Evolutionary conservation across 2,329 filamentous ascomycete species (phyloP), one percentile per base, ranked within the genome.

Genomic region (Coniochaeta prunicola): DNA sequence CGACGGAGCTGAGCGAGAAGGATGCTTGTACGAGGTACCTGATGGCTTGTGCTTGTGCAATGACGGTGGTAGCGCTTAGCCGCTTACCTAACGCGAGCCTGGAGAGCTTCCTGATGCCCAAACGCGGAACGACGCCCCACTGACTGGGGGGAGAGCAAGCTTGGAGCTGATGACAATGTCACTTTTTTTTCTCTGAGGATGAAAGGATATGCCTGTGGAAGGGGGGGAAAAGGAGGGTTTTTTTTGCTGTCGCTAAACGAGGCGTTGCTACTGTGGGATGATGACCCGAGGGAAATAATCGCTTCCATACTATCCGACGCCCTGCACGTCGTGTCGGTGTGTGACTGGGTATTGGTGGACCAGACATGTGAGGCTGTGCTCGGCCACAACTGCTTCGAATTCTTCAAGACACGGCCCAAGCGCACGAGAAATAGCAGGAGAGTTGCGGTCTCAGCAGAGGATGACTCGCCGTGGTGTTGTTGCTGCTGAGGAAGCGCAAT

Each of bases 1-100:
- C 45, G 42, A 50, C 28, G 45, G 45, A 50, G 45, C 45, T 50
- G 45, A 50, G 45, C n/a, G 45, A n/a, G n/a, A n/a, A n/a, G n/a
- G n/a, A n/a, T n/a, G n/a, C n/a, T n/a, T n/a, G n/a, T n/a, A n/a
- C n/a, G n/a, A 50, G 21, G 40, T 50, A 26, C 24, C 7, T 21
- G 12, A 24, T 24, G 13, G n/a, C n/a, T n/a, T n/a, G 26, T 50
- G 45, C 42, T 48, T 13, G 45, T 50, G 24, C 45, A 30, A 50
- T 50, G 45, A 50, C 45, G 45, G 15, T 8, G 45, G 4, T n/a
- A 45, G n/a, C 40, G 31, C 6, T 7, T 19, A 45, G 13, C 19
- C 40, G 45, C 45, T 50, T 50, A 50, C 45, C 45, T 50, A 50
- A 50, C 45, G 13, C 45, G 1, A 50, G 13, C 13, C 7, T 13